Base-by-base conservation (phyloP, 2,329 filamentous ascomycete genomes). In the Capronia epimyces region DNA sequence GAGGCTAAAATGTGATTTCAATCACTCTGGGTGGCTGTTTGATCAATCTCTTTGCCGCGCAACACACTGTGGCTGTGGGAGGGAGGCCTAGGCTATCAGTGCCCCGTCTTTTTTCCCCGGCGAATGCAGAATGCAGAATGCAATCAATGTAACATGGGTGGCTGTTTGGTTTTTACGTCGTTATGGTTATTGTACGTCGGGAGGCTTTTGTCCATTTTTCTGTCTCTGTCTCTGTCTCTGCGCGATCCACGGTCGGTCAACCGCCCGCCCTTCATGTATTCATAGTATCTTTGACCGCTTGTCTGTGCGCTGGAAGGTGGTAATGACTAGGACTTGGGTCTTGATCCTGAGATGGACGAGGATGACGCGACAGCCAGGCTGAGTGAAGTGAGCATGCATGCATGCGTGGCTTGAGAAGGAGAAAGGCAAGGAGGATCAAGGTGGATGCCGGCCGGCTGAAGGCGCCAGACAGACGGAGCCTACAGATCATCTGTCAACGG, bases 11-110 rank as follows among this genome's bases (percentile, higher is more conserved):
- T 45, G 49, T 43, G 42, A 49, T 39, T 22, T 46, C 46, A 51
- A 46, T 48, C 41, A 49, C 39, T 46, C 36, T 46, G 58, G 58
- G 51, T 57, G 58, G 58, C 52, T 61, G 52, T 61, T 59, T 61
- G 56, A 59, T 52, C 55, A 56, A 44, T 48, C 49, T 55, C 43
- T 45, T 43, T 43, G 27, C 25, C 29, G 32, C 47, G 41, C 32
- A 34, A 41, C 40, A 41, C 36, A 46, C 16, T 29, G 36, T 45
- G 29, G 27, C 49, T 42, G 50, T 34, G 39, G 32, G 46, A 47
- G 39, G 32, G 46, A 47, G 50, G 41, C 25, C 22, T 47, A 43
- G 56, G 56, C 56, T 52, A 58, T 53, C 56, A 56, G 51, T 36
- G 56, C 53, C 56, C 36, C 34, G 24, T 52, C 39, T 43, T 52